Percentiles rank a stretch among this genome's conserved stretches.
Conservation (phyloP, 2,329 filamentous ascomycete species). For the Ceratocystis eucalypticola region DNA sequence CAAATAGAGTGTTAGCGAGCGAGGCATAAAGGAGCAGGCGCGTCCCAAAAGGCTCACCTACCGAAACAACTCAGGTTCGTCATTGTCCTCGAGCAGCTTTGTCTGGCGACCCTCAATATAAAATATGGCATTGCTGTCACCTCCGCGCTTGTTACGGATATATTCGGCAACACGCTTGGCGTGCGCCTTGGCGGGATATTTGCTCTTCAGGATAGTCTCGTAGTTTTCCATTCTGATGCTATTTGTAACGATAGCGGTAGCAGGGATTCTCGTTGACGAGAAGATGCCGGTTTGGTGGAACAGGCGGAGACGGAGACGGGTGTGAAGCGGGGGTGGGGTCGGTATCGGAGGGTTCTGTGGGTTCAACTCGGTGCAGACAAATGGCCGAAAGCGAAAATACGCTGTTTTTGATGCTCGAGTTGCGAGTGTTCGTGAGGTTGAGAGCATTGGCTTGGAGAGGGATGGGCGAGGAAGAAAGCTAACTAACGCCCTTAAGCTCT, state of each 20-base stretch:
- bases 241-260: slow-evolving; percentile 1
- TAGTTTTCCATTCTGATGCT: slow-evolving; percentile 19
- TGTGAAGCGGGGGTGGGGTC: neutral
- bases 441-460: too few species aligned
- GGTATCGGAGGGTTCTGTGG: neutral
- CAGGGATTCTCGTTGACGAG: slow-evolving; percentile 10
- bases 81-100: slow-evolving; percentile 76
- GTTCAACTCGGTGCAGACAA: neutral
- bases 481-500: too few species aligned
- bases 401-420: too few species aligned
- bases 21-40: neutral
- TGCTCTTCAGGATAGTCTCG: slow-evolving; percentile 43
- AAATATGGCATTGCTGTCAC: slow-evolving; percentile 52
- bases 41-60: slow-evolving; percentile 27
- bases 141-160: slow-evolving; percentile 53
- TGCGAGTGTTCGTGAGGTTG: too few species aligned
- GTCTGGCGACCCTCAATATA: slow-evolving; percentile 81
- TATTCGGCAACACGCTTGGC: slow-evolving; percentile 70
- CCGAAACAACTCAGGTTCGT: slow-evolving; percentile 69
- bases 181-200: slow-evolving; percentile 77
- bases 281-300: neutral
- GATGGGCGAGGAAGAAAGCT: too few species aligned
- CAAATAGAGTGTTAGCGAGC: neutral
- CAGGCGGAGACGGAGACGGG: neutral
- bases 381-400: neutral